Base-by-base conservation (phyloP, 305 asterid genomes). In the Fraxinus xanthoxyloides region DNA sequence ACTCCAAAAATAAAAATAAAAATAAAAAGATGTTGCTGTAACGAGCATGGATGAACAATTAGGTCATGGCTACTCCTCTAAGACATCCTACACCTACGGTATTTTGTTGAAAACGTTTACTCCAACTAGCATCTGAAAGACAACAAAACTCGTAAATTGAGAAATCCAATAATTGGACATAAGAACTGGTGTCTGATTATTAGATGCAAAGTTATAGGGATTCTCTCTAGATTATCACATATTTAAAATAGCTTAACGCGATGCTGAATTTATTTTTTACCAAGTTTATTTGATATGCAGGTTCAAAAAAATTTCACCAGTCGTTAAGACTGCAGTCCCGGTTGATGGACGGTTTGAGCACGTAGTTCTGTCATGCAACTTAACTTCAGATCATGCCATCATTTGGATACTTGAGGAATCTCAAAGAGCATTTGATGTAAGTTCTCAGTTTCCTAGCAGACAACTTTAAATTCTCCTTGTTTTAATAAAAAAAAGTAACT, bases 281-380 rank as follows among this genome's bases (percentile, higher is more conserved):
- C 82, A 79, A 78, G 19, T 79, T 26, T 40, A 51, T 76, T 87
- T 38, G 26, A 72, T 82, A 35, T 86, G 89, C 89, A 97, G 99
- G 85, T 93, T 88, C 77, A 93, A 93, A 82, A 89, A 85, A 82
- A 92, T 93, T 34, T 40, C 89, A 15, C 98, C 98, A 7, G 88
- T 86, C 24, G 98, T 97, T 67, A 91, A 89, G 87, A 97, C 99
- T 59, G 98, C 99, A 3, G 96, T 97, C 82, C 99, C 98, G 1
- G 99, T 97, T 80, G 99, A 97, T 65, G 99, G 99, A 40, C 90
- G 99, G 82, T 97, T 94, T 82, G 99, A 97, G 88, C 99, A 92
- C 92, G 92, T 97, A 13, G 98, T 94, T 80, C 93, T 97, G 34
- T 97, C 99, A 32, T 90, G 93, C 91, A 94, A 96, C 88, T 76